Evolutionary conservation across 148 eudicot species (phyloP).

Genomic region (Rhododendron kiyosumense): DNA sequence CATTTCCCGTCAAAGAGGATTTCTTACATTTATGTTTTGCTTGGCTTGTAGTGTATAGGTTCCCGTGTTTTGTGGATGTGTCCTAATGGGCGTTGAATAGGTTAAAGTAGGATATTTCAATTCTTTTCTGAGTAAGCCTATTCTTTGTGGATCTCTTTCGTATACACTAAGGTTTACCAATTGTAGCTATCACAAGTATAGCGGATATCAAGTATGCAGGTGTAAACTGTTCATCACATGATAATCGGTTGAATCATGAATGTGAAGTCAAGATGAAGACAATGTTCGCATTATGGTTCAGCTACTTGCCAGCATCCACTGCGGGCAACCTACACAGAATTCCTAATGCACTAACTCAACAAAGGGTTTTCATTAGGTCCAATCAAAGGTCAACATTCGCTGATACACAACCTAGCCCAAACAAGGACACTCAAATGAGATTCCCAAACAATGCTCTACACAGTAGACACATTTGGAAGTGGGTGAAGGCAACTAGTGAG

Average conservation of each 20-base stretch:
- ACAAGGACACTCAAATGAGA: background rate
- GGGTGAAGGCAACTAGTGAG: background rate
- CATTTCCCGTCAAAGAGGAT: slow-evolving; percentile 11
- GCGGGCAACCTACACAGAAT: background rate
- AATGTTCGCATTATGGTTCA: background rate
- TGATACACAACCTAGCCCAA: background rate
- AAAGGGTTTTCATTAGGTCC: background rate
- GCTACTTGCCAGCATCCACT: background rate
- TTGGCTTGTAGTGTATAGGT: background rate
- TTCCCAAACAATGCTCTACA: background rate
- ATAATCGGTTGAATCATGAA: background rate
- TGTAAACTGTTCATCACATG: background rate
- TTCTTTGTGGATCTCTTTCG: background rate
- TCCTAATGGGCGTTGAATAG: background rate
- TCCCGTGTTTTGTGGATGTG: background rate
- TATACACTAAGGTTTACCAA: background rate
- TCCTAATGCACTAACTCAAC: background rate
- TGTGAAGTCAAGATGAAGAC: background rate
- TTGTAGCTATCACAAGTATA: background rate
- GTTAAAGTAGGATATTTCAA: background rate
- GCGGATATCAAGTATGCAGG: background rate
- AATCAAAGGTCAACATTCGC: background rate
- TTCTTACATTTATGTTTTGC: background rate
- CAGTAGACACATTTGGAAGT: background rate
- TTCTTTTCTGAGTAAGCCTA: background rate